These are phyloP conservation scores for Magnusiomyces ingens DNA, from an alignment of 1,139 yeast species.

Conservation along the genomic window DNA sequence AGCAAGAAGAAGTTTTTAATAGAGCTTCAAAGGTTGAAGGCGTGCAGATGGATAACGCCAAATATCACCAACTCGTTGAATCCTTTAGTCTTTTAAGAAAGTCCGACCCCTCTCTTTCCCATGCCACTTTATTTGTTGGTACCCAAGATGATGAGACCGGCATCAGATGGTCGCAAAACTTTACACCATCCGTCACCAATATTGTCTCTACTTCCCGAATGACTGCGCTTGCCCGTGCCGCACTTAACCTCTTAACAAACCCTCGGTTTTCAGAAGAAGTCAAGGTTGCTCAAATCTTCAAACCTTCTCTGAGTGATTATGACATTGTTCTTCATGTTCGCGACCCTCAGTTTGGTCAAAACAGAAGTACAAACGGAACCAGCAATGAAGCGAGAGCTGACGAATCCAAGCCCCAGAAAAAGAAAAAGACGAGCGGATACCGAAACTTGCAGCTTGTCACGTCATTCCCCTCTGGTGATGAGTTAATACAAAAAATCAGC, in stretches of 20 bases:
- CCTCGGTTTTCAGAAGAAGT: constrained; percentile 38
- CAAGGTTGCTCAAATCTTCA: constrained; percentile 51
- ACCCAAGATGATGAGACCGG: constrained; percentile 81
- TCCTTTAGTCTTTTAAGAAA: constrained; percentile 62
- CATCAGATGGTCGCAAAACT: constrained; percentile 66
- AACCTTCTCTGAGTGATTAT: constrained; percentile 77
- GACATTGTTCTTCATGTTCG: constrained; percentile 60
- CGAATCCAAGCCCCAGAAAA: not conserved
- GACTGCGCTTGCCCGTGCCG: constrained; percentile 80
- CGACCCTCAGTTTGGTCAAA: constrained; percentile 7
- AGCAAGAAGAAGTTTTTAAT: constrained; percentile 25
- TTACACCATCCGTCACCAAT: constrained; percentile 49
- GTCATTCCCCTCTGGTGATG: constrained; percentile 17
- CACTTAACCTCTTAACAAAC: constrained; percentile 45
- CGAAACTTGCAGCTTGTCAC: constrained; percentile 48
- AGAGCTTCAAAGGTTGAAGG: constrained; percentile 33
- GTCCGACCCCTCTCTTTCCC: constrained; percentile 74
- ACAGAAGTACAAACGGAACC: constrained; percentile 48
- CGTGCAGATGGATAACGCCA: constrained; percentile 56
- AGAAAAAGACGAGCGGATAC: constrained; percentile 35
- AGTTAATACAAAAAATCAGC: not conserved
- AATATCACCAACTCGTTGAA: constrained; percentile 55
- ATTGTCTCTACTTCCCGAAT: constrained; percentile 68
- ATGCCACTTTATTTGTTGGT: constrained; percentile 74
- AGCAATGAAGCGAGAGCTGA: constrained; percentile 32